Evolutionary conservation across 805 yeast species (phyloP), one percentile per base, ranked within the genome.

Genomic region (Sugiyamaella mastotermitis): DNA sequence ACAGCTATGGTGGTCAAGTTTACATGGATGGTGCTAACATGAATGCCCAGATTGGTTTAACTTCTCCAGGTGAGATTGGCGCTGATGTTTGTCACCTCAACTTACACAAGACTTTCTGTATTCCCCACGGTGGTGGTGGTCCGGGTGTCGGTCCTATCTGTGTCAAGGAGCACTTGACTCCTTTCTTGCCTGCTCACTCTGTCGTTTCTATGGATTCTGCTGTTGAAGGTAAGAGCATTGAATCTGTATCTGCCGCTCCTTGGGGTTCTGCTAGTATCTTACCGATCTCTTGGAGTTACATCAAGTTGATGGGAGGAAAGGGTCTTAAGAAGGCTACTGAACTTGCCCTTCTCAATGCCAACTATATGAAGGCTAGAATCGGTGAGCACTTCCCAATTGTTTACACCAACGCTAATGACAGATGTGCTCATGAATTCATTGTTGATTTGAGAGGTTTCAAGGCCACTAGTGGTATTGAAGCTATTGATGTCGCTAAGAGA

Each of bases 41-140:
- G 98, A 92, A 92, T 60, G 98, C 98, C 0, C 98, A 92, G 66
- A 95, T 92, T 34, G 98, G 98, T 10, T 71, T 92, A 43, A 90
- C 97, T 0, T 83, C 95, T 5, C 97, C 98, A 7, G 98, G 97
- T 42, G 97, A 87, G 57, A 68, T 92, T 51, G 97, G 97, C 37
- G 97, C 97, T 9, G 98, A 92, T 65, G 97, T 92, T 29, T 92
- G 98, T 62, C 98, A 92, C 56, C 73, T 92, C 67, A 92, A 92
- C 61, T 71, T 92, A 58, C 98, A 92, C 70, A 92, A 92, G 67
- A 92, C 98, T 1, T 92, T 92, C 69, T 87, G 97, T 32, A 86
- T 92, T 56, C 94, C 96, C 39, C 98, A 92, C 56, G 98, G 98
- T 56, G 98, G 98, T 58, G 98, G 98, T 59, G 98, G 98, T 30